Evolutionary conservation across 345 rosid species (phyloP).

Genomic region (Salix arbutifolia): DNA sequence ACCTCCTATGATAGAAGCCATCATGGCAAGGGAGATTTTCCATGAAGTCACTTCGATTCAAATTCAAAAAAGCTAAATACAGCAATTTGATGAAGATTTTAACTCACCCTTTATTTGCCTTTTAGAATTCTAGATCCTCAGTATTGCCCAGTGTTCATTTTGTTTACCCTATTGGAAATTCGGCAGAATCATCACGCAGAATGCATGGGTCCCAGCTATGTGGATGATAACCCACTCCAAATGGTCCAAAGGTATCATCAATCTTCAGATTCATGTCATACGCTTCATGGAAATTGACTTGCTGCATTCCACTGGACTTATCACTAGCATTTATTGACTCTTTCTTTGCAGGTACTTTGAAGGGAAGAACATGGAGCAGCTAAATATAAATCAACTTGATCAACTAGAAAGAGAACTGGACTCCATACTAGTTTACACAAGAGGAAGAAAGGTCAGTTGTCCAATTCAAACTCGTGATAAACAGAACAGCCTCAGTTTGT

Average conservation of each 20-base stretch:
- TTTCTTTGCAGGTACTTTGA: neutral
- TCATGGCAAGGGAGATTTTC: too few relatives aligned
- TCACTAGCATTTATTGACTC: neutral
- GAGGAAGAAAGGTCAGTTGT: neutral
- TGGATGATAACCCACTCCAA: constrained; percentile 3
- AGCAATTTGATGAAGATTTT: too few relatives aligned
- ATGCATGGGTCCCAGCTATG: neutral
- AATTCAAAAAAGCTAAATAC: too few relatives aligned
- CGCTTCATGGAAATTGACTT: too few relatives aligned
- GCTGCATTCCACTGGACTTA: neutral
- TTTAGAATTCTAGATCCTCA: too few relatives aligned
- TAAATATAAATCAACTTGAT: neutral
- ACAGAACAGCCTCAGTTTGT: too few relatives aligned
- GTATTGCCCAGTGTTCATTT: too few relatives aligned
- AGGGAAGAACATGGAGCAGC: neutral
- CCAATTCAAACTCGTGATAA: too few relatives aligned
- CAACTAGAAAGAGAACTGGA: neutral
- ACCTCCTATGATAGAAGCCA: too few relatives aligned
- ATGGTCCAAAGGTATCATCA: constrained; percentile 19
- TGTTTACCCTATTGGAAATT: neutral
- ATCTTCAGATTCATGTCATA: too few relatives aligned
- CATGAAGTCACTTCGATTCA: too few relatives aligned
- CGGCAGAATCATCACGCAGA: neutral
- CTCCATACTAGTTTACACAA: neutral
- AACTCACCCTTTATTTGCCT: too few relatives aligned